Evolutionary conservation across 345 rosid species (phyloP).

Genomic region (Eutrema heterophyllum): DNA sequence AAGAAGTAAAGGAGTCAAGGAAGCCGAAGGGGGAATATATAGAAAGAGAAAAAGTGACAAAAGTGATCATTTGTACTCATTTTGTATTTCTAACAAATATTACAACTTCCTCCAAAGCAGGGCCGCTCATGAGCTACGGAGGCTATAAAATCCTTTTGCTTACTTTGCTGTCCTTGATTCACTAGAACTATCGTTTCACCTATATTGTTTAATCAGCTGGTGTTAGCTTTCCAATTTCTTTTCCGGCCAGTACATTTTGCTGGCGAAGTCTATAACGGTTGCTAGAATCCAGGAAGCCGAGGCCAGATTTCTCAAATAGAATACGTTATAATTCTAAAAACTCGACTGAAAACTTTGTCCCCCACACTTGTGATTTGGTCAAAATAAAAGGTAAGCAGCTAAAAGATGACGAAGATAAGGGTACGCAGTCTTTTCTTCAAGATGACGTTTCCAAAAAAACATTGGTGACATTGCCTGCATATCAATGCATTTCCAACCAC

Average conservation of each 20-base stretch:
- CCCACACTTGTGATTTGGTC: too few species aligned
- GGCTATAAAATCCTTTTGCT: not conserved
- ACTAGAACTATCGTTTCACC: too few species aligned
- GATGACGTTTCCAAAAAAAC: not conserved
- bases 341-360: not conserved
- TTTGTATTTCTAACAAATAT: constrained; percentile 1
- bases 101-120: not conserved
- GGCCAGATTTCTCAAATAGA: not conserved
- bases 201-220: not conserved
- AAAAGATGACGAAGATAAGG: not conserved
- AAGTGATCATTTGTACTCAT: too few species aligned
- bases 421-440: not conserved
- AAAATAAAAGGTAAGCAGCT: too few species aligned
- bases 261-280: not conserved
- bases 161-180: not conserved
- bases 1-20: too few species aligned
- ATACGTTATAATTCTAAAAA: not conserved
- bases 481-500: not conserved
- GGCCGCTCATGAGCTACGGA: not conserved
- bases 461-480: not conserved
- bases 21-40: too few species aligned
- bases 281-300: not conserved
- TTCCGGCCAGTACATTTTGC: not conserved
- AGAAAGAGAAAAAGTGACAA: too few species aligned
- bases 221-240: not conserved